Base-by-base conservation (phyloP, 2,329 filamentous ascomycete genomes). In the Talaromyces verruculosus region DNA sequence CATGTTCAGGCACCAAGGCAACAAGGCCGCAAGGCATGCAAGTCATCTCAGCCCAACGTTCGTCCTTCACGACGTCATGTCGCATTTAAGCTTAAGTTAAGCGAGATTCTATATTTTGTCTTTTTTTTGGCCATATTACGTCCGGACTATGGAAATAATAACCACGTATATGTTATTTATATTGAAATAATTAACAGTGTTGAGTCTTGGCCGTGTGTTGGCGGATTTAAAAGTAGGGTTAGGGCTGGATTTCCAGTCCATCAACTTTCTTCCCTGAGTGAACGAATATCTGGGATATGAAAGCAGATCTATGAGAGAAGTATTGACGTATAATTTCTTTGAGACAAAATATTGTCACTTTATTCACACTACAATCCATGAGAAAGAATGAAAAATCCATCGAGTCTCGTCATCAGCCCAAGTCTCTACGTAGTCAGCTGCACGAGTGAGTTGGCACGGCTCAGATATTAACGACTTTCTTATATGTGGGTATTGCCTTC, bases 361-460 rank as follows among this genome's bases (percentile, higher is more conserved):
- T 25, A 25, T 25, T 25, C 25, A 25, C 2, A 25, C 25, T 25
- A 25, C 25, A 4, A 25, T 25, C 25, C 25, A 4, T 25, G 25
- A 33, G 30, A 8, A 33, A 8, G 30, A 33, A 33, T 33, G 25
- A 28, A 19, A n/a, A 13, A 35, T 19, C 2, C 3, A 55, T 55
- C 10, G 53, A 37, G 2, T 25, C 33, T 37, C n/a, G n/a, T 37
- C 11, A 25, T 39, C 11, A 22, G 10, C n/a, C 53, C 6, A 19
- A 5, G 30, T 6, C 17, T 33, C n/a, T 57, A 25, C 25, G 25
- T 25, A 39, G 30, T 57, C n/a, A 55, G 53, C 33, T 55, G 51
- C 53, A 57, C 10, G 17, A 39, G 6, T 57, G 53, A 57, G 53
- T 33, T 57, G 53, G 53, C 53, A 57, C 53, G 53, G 53, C 53